Base-by-base conservation (phyloP, 2,329 filamentous ascomycete genomes). In the Aspergillus hiratsukae region DNA sequence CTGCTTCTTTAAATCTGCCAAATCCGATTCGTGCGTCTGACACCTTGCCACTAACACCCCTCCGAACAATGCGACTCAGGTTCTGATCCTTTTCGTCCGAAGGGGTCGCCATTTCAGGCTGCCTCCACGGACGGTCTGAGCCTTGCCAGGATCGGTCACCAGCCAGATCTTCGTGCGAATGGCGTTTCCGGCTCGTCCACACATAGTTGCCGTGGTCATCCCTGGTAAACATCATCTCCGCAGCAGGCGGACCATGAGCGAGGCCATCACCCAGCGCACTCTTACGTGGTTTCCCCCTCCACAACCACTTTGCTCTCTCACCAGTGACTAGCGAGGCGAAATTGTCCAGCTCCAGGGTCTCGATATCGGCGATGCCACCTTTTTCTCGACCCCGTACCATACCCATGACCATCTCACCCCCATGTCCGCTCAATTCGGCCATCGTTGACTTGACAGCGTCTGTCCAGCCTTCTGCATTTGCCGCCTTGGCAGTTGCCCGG, bases 381-480 rank as follows among this genome's bases (percentile, higher is more conserved):
- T 95, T 95, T 64, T 96, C 91, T 49, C 88, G 86, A 27, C 89
- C 86, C 41, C 87, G 89, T 5, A 96, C 91, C 80, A 96, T 95
- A n/a, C 91, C 92, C 80, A 96, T 91, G 49, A 97, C 88, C 76
- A 97, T 89, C 72, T 97, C 93, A 49, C 92, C 92, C 53, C 93
- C 88, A 71, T 97, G 96, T 14, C 94, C 93, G 63, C 91, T 91
- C 41, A 99, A 85, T 73, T 97, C 94, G 19, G 89, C 91, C 49
- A 97, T 89, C 0, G 93, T 97, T 3, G 91, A 96, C 71, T 97
- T 97, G 66, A 99, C 91, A 19, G 93, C 92, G 67, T 90, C 90
- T 17, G 88, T 89, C 90, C 93, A 97, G 2, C 88, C 89, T 69
- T 97, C 91, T 35, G 90, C 88, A 51, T 88, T 89, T 2, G 91